A percentile compares a stretch with the other conserved stretches of the same genome.
These are phyloP conservation scores for Mrakia frigida DNA, from an alignment of 768 basidiomycete species.

Conservation along the genomic window DNA sequence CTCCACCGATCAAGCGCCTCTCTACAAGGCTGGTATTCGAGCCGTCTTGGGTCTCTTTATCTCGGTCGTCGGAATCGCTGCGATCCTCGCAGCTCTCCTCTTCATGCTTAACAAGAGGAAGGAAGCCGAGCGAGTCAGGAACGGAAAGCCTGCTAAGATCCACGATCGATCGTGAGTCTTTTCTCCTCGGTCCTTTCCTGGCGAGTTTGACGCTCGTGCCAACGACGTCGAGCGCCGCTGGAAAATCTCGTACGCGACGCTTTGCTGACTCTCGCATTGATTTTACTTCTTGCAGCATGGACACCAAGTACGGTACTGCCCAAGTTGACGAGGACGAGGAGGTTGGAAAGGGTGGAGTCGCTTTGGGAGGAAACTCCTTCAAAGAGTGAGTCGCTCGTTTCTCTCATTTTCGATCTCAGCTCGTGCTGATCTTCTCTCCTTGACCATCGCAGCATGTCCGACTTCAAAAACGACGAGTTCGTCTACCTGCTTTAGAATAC, in stretches of 20 bases:
- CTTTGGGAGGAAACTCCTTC: conserved; percentile 30
- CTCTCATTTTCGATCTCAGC: too few relatives aligned
- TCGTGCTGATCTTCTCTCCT: too few relatives aligned
- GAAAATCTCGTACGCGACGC: too few relatives aligned
- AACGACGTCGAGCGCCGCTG: too few relatives aligned
- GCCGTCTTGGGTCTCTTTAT: conserved; percentile 47
- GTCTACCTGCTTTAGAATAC: neutral
- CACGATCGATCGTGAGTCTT: too few relatives aligned
- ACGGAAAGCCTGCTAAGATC: conserved; percentile 41
- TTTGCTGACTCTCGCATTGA: too few relatives aligned
- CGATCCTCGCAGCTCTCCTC: conserved; percentile 47
- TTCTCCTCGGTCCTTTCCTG: too few relatives aligned
- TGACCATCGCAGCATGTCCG: conserved; percentile 28
- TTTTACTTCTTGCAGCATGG: conserved; percentile 40
- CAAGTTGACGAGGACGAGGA: conserved; percentile 32
- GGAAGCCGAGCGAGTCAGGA: conserved; percentile 41
- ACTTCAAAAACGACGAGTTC: conserved; percentile 40
- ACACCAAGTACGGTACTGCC: conserved; percentile 33
- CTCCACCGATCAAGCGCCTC: conserved; percentile 35
- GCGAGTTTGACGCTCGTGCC: too few relatives aligned
- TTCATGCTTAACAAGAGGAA: conserved; percentile 47
- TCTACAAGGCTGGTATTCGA: conserved; percentile 47
- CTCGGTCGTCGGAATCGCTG: conserved; percentile 43
- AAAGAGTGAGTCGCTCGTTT: conserved; percentile 28
- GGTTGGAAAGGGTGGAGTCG: conserved; percentile 12